phyloP scores from a whole-genome alignment of 2,329 filamentous ascomycete genomes.

The Xylogone sp. region DNA sequence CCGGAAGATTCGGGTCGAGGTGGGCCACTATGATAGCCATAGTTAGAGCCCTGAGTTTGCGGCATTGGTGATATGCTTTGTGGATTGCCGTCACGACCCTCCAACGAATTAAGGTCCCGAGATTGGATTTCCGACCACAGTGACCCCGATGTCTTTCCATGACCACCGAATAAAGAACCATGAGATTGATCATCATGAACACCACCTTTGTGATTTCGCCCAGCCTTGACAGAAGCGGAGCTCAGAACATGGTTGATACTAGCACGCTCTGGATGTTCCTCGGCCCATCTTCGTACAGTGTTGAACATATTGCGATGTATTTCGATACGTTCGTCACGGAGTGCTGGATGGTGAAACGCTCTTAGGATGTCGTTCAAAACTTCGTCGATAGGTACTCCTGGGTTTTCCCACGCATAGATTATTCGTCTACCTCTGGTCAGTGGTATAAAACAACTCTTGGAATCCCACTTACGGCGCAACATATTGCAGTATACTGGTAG shows the following conservation, averaged over 20 bases:
- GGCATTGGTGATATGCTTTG: constrained; percentile 15
- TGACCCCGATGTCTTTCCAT: constrained; percentile 54
- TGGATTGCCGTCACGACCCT: constrained; percentile 41
- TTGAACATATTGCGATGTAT: constrained; percentile 87
- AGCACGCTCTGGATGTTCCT: constrained; percentile 62
- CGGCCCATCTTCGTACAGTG: constrained; percentile 77
- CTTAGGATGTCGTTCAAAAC: constrained; percentile 76
- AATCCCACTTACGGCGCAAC: constrained; percentile 66
- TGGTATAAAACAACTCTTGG: background rate
- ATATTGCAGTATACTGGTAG: constrained; percentile 76
- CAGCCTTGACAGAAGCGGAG: constrained; percentile 76
- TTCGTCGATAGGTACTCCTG: constrained; percentile 75
- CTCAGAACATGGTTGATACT: constrained; percentile 72
- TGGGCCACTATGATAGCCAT: constrained; percentile 20
- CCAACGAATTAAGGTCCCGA: constrained; percentile 53
- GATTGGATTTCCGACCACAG: constrained; percentile 60
- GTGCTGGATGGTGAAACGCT: constrained; percentile 87
- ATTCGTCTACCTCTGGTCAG: constrained; percentile 53
- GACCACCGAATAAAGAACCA: constrained; percentile 32
- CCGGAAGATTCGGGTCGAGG: constrained; percentile 9
- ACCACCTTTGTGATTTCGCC: constrained; percentile 69
- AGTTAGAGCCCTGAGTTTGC: constrained; percentile 17
- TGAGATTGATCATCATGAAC: constrained; percentile 26
- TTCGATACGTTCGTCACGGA: constrained; percentile 71
- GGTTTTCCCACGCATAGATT: constrained; percentile 90